Base-by-base conservation (phyloP, 805 yeast genomes). In the Blastobotrys americana region DNA sequence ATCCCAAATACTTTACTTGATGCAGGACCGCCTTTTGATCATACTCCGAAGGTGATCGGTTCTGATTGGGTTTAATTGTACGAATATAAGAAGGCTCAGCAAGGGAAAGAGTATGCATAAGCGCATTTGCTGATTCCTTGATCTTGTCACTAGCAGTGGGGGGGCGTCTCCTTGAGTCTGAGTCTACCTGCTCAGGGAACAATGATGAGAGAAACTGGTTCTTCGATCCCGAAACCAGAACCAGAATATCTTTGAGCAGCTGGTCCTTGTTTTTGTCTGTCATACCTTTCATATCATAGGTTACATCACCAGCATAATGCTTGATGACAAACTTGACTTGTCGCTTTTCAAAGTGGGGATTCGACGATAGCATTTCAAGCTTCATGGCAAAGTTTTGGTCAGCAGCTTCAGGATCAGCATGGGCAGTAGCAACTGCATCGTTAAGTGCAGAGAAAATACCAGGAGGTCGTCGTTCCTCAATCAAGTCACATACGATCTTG, bases 261-360 rank as follows among this genome's bases (percentile, higher is more conserved):
- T 85, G 90, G 63, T 93, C 99, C 66, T 93, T 93, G 65, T 93
- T 93, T 66, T 93, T 93, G 64, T 93, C 97, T 2, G 98, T 93
- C 85, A 93, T 88, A 4, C 84, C 83, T 23, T 72, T 69, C 43
- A 89, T 80, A 51, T 89, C 96, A 60, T 93, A 93, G 9, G 88
- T 84, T 39, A 93, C 99, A 68, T 93, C 98, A 60, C 98, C 98
- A 18, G 99, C 99, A 68, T 93, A 93, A 67, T 93, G 99, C 67
- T 86, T 89, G 59, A 93, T 78, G 44, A 93, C 69, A 55, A 93
- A 93, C 63, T 93, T 90, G 27, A 81, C 76, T 51, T 84, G 80
- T 59, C 98, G 80, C 56, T 84, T 76, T 57, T 89, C 96, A 60
- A 93, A 88, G 63, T 93, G 94, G 19, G 85, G 82, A 63, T 88